A percentile compares a stretch with the other conserved stretches of the same genome.
Evolutionary conservation across 805 yeast species (phyloP).

Genomic region (Ogataea minuta): DNA sequence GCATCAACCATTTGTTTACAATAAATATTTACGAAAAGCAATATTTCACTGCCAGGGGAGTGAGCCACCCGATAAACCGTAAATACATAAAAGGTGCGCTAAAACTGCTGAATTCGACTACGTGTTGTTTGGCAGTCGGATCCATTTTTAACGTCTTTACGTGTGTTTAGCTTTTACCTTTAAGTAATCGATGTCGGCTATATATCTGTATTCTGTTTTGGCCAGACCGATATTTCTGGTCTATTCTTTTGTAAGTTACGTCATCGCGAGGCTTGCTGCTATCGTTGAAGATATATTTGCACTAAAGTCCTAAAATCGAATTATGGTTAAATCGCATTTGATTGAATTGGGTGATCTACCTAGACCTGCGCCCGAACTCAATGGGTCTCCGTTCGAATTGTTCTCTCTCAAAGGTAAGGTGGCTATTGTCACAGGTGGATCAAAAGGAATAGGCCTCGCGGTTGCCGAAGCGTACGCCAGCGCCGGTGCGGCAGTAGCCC

Average conservation of each 20-base stretch:
- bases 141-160: too few species aligned
- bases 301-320: background rate
- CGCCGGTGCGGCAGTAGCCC: conserved; percentile 83
- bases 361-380: conserved; percentile 48
- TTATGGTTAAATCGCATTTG: conserved; percentile 13
- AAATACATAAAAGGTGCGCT: too few species aligned
- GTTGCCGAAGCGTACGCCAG: conserved; percentile 81
- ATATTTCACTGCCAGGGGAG: conserved; percentile 6
- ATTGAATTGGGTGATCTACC: conserved; percentile 43
- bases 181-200: too few species aligned
- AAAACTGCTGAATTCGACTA: too few species aligned
- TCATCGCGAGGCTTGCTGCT: conserved; percentile 7
- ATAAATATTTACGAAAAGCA: background rate
- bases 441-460: conserved; percentile 80
- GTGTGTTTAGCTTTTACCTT: too few species aligned
- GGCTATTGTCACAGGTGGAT: conserved; percentile 81
- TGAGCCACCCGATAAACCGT: too few species aligned
- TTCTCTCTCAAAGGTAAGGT: conserved; percentile 81
- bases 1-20: conserved; percentile 11
- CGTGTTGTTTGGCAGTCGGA: too few species aligned
- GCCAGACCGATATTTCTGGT: background rate
- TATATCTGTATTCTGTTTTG: too few species aligned
- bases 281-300: background rate
- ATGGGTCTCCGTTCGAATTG: conserved; percentile 55
- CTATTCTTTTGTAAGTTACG: conserved; percentile 7